These are phyloP conservation scores for Nicotiana tomentosiformis DNA, from an alignment of 257 asterid species.

Conservation along the genomic window DNA sequence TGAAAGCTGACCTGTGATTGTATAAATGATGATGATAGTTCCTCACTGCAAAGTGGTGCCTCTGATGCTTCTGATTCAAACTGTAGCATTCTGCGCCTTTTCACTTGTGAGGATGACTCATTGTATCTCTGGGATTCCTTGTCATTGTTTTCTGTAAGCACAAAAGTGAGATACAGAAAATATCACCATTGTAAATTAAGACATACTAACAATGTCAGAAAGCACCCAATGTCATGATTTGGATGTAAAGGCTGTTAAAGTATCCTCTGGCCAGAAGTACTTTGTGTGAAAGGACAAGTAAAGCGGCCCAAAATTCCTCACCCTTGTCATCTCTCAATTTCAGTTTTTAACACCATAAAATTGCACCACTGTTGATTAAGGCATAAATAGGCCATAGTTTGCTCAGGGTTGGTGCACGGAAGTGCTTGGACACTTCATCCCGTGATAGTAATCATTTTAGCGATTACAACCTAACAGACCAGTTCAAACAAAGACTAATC, in stretches of 20 bases:
- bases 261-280: not conserved
- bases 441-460: not conserved
- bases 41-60: slow-evolving; percentile 44
- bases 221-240: not conserved
- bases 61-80: slow-evolving; percentile 58
- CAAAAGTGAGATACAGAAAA: not conserved
- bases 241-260: not conserved
- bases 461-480: not conserved
- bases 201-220: not conserved
- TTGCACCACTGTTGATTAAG: not conserved
- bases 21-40: slow-evolving; percentile 33
- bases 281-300: not conserved
- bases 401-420: not conserved
- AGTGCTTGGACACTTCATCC: not conserved
- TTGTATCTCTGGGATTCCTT: slow-evolving; percentile 36
- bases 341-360: not conserved
- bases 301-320: not conserved
- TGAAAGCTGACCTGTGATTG: slow-evolving; percentile 54
- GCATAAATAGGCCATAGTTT: not conserved
- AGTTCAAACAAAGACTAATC: not conserved
- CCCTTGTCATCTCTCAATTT: not conserved
- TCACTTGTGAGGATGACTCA: slow-evolving; percentile 55
- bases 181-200: not conserved
- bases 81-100: slow-evolving; percentile 83
- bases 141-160: slow-evolving; percentile 42